These are phyloP conservation scores for Mycena indigotica DNA, from an alignment of 768 basidiomycete species.

Conservation along the genomic window DNA sequence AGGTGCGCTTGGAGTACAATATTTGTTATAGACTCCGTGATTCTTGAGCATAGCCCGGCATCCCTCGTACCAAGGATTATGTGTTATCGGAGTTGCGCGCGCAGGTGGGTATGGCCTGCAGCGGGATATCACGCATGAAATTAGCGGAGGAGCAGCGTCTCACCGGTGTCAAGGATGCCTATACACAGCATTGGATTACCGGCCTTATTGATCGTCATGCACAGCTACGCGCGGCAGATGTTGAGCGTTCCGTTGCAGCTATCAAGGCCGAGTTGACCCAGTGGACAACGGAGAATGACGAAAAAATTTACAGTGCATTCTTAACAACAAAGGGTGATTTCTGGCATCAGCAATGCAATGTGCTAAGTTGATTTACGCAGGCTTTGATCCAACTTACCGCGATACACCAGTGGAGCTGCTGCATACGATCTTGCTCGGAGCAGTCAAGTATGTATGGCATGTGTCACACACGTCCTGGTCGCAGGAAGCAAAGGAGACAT, in stretches of 20 bases:
- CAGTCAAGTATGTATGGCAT: slow-evolving; percentile 48
- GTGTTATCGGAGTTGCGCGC: slow-evolving; percentile 26
- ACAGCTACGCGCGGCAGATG: slow-evolving; percentile 22
- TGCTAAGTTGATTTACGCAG: slow-evolving; percentile 16
- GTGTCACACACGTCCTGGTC: slow-evolving; percentile 33
- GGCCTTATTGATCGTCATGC: slow-evolving; percentile 10
- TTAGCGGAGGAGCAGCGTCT: slow-evolving; percentile 33
- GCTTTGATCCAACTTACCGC: slow-evolving; percentile 31
- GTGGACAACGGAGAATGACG: not conserved
- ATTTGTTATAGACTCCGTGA: not conserved
- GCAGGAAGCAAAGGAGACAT: slow-evolving; percentile 26
- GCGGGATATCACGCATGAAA: slow-evolving; percentile 28
- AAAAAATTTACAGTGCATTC: not conserved
- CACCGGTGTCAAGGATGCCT: slow-evolving; percentile 41
- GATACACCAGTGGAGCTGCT: slow-evolving; percentile 48
- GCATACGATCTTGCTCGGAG: slow-evolving; percentile 45
- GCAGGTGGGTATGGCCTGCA: slow-evolving; percentile 36
- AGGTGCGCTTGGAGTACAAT: slow-evolving; percentile 22
- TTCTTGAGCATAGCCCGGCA: slow-evolving; percentile 24
- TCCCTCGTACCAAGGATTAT: slow-evolving; percentile 20
- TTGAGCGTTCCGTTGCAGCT: not conserved
- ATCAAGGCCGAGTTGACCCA: not conserved
- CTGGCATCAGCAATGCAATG: not conserved
- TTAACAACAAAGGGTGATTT: slow-evolving; percentile 29
- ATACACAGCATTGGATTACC: slow-evolving; percentile 33